Evolutionary conservation across 225 moss, liverwort and hornwort species (phyloP).

Genomic region (Anthoceros angustus): DNA sequence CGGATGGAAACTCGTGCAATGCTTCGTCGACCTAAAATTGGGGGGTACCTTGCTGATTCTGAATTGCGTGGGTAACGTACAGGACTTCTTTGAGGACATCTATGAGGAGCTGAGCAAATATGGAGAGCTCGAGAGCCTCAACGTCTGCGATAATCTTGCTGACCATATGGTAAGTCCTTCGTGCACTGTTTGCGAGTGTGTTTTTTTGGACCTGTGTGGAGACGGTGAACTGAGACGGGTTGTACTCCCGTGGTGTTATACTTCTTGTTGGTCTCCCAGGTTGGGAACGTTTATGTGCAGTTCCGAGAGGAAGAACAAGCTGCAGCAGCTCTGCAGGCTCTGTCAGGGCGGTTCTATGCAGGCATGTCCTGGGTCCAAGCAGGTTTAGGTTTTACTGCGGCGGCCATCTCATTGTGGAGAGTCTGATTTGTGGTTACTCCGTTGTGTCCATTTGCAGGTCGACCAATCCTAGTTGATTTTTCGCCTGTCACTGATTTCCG

Average conservation of each 20-base stretch:
- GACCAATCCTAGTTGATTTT: conserved; percentile 24
- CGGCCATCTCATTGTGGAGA: not conserved
- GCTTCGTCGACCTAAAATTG: not conserved
- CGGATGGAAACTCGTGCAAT: not conserved
- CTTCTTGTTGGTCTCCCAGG: conserved; percentile 5
- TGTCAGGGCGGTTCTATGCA: conserved; percentile 21
- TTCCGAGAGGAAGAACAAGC: conserved; percentile 28
- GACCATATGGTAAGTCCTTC: conserved; percentile 19
- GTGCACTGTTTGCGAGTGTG: not conserved
- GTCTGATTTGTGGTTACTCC: not conserved
- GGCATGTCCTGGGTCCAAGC: not conserved
- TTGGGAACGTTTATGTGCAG: conserved; percentile 25
- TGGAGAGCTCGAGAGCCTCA: conserved; percentile 24
- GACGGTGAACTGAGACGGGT: not conserved
- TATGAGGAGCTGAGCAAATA: conserved; percentile 26
- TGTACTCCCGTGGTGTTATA: no score
- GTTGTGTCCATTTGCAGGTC: conserved; percentile 7
- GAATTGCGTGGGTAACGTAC: not conserved
- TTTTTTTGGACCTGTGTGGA: not conserved
- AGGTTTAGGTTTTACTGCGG: not conserved
- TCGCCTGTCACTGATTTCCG: conserved; percentile 29
- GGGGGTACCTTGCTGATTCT: not conserved
- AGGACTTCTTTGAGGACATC: conserved; percentile 27
- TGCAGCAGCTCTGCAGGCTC: conserved; percentile 16
- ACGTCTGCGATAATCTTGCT: conserved; percentile 25